A percentile compares a stretch with the other conserved stretches of the same genome.
Evolutionary conservation across 2,329 filamentous ascomycete genomes (phyloP).

Genomic region (Neonectria hederae): DNA sequence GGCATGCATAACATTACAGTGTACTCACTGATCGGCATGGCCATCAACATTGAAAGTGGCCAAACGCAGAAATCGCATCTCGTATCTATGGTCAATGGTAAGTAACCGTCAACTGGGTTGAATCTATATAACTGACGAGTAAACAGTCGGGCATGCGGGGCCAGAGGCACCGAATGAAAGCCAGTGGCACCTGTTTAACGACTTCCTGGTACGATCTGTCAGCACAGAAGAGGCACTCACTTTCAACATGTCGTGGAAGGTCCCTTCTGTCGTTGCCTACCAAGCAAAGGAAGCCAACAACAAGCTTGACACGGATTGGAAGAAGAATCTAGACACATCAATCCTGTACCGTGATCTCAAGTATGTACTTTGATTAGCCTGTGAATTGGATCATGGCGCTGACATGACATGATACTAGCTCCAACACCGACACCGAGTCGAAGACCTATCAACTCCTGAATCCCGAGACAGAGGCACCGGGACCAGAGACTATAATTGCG

Average conservation of each 20-base stretch:
- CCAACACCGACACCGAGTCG: conserved; percentile 48
- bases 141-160: conserved; percentile 71
- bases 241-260: conserved; percentile 93
- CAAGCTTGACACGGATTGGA: conserved; percentile 87
- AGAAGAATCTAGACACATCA: conserved; percentile 81
- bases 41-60: conserved; percentile 87
- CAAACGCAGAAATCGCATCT: conserved; percentile 89
- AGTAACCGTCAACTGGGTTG: background rate
- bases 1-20: conserved; percentile 84
- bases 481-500: conserved; percentile 79
- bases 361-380: conserved; percentile 47
- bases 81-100: conserved; percentile 88
- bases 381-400: conserved; percentile 4
- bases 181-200: conserved; percentile 97
- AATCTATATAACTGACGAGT: conserved; percentile 36
- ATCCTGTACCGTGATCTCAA: conserved; percentile 79
- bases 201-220: conserved; percentile 88
- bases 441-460: conserved; percentile 70
- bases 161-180: conserved; percentile 66
- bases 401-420: conserved; percentile 46
- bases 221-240: conserved; percentile 84
- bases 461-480: conserved; percentile 69
- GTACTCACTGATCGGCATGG: conserved; percentile 90
- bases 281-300: conserved; percentile 86
- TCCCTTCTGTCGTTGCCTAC: conserved; percentile 87